Percentiles rank a stretch among this genome's conserved stretches.
Conservation (phyloP, 805 yeast genomes). For the Clavispora phyllophila region DNA sequence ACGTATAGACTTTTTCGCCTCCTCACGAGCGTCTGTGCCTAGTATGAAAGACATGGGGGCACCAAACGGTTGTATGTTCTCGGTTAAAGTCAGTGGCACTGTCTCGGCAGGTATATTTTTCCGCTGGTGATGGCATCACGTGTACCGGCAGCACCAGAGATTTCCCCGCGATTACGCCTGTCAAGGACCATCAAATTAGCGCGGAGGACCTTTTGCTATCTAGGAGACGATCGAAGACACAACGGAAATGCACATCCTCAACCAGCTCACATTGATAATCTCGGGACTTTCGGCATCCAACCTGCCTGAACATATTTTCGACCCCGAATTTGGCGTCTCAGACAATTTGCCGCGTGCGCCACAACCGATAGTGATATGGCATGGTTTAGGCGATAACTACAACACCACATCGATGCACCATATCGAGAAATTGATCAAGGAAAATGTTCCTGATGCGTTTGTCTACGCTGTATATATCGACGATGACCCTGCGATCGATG, state of each 20-base stretch:
- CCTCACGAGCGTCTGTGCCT: slow-evolving; percentile 16
- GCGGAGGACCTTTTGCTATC: too few relatives aligned
- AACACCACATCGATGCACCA: slow-evolving; percentile 53
- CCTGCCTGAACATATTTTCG: neutral
- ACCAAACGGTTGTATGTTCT: neutral
- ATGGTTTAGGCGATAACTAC: slow-evolving; percentile 76
- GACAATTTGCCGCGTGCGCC: neutral
- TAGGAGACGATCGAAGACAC: too few relatives aligned
- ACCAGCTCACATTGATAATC: neutral
- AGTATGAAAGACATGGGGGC: slow-evolving; percentile 13
- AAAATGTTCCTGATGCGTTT: slow-evolving; percentile 43
- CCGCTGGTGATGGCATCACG: neutral
- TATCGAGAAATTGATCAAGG: slow-evolving; percentile 38
- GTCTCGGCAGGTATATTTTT: neutral
- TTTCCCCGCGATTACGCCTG: neutral
- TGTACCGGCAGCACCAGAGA: neutral
- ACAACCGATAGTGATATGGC: slow-evolving; percentile 67
- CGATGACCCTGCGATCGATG: slow-evolving; percentile 47
- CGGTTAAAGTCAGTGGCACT: too few relatives aligned
- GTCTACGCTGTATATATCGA: slow-evolving; percentile 53
- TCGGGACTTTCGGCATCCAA: neutral
- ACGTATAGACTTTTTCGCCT: slow-evolving; percentile 12
- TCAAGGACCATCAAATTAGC: too few relatives aligned
- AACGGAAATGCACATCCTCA: neutral
- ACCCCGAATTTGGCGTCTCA: neutral